phyloP scores from a whole-genome alignment of 805 yeast genomes.

The Hanseniaspora taiwanica region DNA sequence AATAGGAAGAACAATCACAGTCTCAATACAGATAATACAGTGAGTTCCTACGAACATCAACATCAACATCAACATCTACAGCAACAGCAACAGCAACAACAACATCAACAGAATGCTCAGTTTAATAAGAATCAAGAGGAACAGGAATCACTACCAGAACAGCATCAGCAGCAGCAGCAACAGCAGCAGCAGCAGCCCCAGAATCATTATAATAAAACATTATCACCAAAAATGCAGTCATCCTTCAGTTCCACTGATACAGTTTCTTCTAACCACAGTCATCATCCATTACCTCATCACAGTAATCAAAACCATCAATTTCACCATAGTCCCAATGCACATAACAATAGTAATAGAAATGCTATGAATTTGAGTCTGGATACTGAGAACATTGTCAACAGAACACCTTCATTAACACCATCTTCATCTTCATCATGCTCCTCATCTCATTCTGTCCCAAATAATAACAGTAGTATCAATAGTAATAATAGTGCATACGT shows the following conservation, averaged over 20 bases:
- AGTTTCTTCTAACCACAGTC: no score
- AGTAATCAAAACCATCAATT: background rate
- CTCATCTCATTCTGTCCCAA: no score
- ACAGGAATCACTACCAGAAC: no score
- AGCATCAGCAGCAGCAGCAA: background rate
- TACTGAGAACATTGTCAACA: background rate
- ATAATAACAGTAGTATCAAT: no score
- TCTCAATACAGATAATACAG: no score
- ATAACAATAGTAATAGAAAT: background rate
- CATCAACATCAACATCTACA: background rate
- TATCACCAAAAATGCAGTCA: no score
- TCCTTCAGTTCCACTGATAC: no score
- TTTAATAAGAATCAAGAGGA: no score
- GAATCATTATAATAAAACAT: background rate
- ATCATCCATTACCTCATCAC: background rate
- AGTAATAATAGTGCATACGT: no score
- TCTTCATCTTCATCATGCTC: no score
- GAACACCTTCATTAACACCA: background rate
- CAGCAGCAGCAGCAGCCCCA: background rate
- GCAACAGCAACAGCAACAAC: background rate
- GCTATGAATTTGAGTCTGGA: background rate
- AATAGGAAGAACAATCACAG: background rate
- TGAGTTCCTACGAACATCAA: background rate
- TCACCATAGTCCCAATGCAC: background rate
- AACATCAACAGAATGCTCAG: no score